Conservation (phyloP, 805 yeast genomes). For the Myxozyma geophila region DNA sequence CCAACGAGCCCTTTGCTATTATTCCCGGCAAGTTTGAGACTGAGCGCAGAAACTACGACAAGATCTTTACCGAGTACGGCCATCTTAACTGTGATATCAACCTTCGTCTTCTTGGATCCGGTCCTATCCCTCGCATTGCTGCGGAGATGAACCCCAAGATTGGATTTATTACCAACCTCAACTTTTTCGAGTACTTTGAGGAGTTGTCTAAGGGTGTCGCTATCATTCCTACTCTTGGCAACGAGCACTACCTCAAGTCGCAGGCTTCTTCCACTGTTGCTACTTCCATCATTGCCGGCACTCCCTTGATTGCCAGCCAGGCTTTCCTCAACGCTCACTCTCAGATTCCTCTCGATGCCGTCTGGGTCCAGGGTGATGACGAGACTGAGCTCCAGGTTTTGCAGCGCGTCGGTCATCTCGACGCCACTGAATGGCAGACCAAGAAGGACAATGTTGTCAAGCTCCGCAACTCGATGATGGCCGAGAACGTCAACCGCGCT, state of each 20-base stretch:
- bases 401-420: slow-evolving; percentile 38
- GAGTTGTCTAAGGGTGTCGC: slow-evolving; percentile 24
- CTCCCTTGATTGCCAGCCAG: slow-evolving; percentile 30
- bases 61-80: slow-evolving; percentile 28
- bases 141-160: slow-evolving; percentile 14
- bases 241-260: slow-evolving; percentile 12
- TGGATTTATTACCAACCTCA: slow-evolving; percentile 20
- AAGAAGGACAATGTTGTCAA: slow-evolving; percentile 22
- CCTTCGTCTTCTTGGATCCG: slow-evolving; percentile 34
- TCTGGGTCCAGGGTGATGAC: slow-evolving; percentile 31
- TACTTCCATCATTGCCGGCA: slow-evolving; percentile 29
- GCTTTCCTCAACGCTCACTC: slow-evolving; percentile 27
- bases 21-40: slow-evolving; percentile 37
- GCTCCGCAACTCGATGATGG: slow-evolving; percentile 29
- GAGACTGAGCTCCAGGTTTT: slow-evolving; percentile 36
- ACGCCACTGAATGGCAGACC: slow-evolving; percentile 38
- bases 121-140: slow-evolving; percentile 22
- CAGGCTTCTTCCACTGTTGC: slow-evolving; percentile 37
- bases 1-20: slow-evolving; percentile 30
- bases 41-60: slow-evolving; percentile 33
- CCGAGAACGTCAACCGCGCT: slow-evolving; percentile 21
- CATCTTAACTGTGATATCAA: slow-evolving; percentile 16
- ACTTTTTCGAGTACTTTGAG: slow-evolving; percentile 30
- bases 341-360: slow-evolving; percentile 29
- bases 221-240: slow-evolving; percentile 32